Base-by-base conservation (phyloP, 2,329 filamentous ascomycete genomes). In the Allantophomopsis cytisporea region DNA sequence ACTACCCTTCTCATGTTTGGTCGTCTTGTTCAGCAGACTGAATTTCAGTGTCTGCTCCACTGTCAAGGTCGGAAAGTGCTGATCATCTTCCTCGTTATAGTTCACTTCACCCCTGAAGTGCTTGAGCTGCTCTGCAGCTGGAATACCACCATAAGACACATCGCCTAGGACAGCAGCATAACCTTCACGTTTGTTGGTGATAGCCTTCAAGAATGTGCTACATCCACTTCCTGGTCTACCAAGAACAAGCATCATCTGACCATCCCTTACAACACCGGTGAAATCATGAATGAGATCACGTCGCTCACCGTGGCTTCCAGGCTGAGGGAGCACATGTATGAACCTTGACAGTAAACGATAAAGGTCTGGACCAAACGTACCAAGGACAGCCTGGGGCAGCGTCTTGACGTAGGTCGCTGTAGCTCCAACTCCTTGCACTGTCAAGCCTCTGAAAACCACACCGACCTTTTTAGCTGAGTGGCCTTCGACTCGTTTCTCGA, bases 341-440 rank as follows among this genome's bases (percentile, higher is more conserved):
- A 54, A 51, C 20, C 49, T 43, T 4, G 48, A 41, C 12, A 87
- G 49, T 6, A 84, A 60, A 16, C 64, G 69, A 55, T 84, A 89
- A 2, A 89, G 61, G 56, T 89, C 84, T 0, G 83, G 83, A 0
- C 84, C 84, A 54, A 91, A 89, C 0, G 83, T 87, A 16, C 82
- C 82, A 4, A 86, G 45, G 31, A 89, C 66, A 2, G 83, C 83
- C 46, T 83, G 71, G 0, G 83, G 83, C 0, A 89, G 60, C 0
- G 82, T 86, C 44, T 74, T 74, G 18, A 83, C 81, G 46, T 83
- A 82, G 0, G 73, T 73, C 0, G 80, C 66, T 1, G 74, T 77
- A 11, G 73, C 74, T 33, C 76, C 76, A 7, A 78, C 62, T 14
- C 83, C 83, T 55, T 81, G 78, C 20, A 89, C 83, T 0, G 76